Conservation (phyloP, 108 stramenopile genomes). For the Cyclotella kingstonii region DNA sequence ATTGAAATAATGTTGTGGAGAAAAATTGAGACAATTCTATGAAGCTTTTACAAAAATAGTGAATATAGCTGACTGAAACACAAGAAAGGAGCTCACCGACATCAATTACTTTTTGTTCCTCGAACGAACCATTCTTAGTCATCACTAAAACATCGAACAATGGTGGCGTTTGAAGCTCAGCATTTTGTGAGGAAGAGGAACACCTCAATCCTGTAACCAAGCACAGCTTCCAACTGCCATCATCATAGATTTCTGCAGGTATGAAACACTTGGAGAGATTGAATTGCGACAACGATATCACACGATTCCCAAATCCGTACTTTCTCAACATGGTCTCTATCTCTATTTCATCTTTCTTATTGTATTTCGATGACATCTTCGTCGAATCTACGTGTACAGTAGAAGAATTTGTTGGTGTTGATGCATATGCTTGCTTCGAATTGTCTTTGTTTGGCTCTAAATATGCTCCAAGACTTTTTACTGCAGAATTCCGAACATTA, state of each 20-base stretch:
- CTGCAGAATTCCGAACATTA: too few relatives aligned
- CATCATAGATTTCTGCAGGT: constrained; percentile 42
- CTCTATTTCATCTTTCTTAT: not conserved
- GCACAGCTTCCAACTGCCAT: constrained; percentile 40
- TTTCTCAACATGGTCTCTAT: constrained; percentile 6
- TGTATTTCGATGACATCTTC: not conserved
- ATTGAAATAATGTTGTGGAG: constrained; percentile 10
- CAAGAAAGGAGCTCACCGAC: constrained; percentile 20
- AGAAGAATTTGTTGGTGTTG: not conserved
- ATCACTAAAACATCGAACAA: constrained; percentile 22
- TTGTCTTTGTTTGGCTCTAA: too few relatives aligned
- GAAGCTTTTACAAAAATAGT: not conserved
- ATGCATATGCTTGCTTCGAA: too few relatives aligned
- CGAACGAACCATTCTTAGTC: constrained; percentile 16
- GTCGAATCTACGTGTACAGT: not conserved
- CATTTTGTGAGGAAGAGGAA: constrained; percentile 5
- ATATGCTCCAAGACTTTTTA: too few relatives aligned
- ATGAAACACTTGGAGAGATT: constrained; percentile 9
- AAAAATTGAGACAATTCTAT: constrained; percentile 5
- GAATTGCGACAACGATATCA: constrained; percentile 4
- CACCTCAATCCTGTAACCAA: constrained; percentile 20
- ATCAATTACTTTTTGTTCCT: constrained; percentile 29
- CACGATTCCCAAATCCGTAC: constrained; percentile 23
- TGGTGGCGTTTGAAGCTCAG: constrained; percentile 9
- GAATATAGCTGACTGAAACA: not conserved